Evolutionary conservation across 2,329 filamentous ascomycete species (phyloP), one percentile per base, ranked within the genome.

Genomic region (Alternaria infectoria): DNA sequence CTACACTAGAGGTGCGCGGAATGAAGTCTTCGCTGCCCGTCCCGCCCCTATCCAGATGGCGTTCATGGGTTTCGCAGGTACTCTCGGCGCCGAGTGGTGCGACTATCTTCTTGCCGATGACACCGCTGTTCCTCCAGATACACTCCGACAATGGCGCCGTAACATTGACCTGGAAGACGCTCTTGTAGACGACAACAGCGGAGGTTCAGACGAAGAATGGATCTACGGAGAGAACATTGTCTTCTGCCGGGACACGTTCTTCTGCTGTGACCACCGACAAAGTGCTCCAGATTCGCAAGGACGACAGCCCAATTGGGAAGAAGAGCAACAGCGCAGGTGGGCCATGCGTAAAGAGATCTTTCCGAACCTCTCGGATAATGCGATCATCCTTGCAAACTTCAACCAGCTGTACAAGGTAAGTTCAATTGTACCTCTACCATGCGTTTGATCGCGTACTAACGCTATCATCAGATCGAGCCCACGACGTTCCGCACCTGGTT

Each of bases 21-120:
- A 99, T 72, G 96, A 99, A 77, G 91, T 99, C 5, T 99, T 99
- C 78, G 96, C 96, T 21, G 96, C 96, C 21, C 89, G 96, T 25
- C 93, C 96, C 15, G 93, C 94, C 3, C 96, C 96, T 0, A 93
- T 99, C 46, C 96, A 99, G 70, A 99, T 99, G 96, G 97, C 96
- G 0, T 99, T 99, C 75, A 99, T 99, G 96, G 96, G 96, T 0
- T 99, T 99, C 77, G 96, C 96, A 0, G 96, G 96, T 10, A 97
- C 95, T 0, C 83, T 99, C 1, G 96, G 96, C 6, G 96, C 96
- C 3, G 96, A 99, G 77, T 99, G 96, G 96, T 99, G 96, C 72
- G 96, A 99, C 78, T 99, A 99, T 75, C 89, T 99, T 15, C 87
- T 98, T 25, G 94, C 96, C 4, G 96, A 99, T 74, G 86, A 91